phyloP scores from a whole-genome alignment of 2,329 filamentous ascomycete genomes.

The Colletotrichum truncatum region DNA sequence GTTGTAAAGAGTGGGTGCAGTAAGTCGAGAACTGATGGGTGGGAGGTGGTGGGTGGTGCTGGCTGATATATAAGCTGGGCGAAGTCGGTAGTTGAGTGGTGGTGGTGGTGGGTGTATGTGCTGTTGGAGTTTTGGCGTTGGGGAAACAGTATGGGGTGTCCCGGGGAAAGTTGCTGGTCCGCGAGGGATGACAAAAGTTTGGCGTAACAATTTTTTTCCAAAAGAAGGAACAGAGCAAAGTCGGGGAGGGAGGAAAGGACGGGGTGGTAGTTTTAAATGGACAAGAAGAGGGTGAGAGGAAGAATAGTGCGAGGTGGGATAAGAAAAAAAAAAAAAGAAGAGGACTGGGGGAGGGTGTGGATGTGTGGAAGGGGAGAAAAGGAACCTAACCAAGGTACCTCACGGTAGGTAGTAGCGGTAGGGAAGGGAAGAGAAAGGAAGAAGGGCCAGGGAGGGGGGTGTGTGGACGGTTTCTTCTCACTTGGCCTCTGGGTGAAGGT shows the following conservation, averaged over 20 bases:
- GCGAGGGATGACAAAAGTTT: slow-evolving; percentile 25
- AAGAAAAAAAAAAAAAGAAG: slow-evolving; percentile 9
- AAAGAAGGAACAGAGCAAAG: slow-evolving; percentile 19
- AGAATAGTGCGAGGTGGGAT: slow-evolving; percentile 9
- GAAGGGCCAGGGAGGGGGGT: background rate
- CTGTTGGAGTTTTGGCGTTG: slow-evolving; percentile 20
- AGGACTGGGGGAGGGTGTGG: slow-evolving; percentile 16
- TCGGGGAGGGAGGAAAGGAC: slow-evolving; percentile 23
- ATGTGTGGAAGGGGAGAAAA: slow-evolving; percentile 20
- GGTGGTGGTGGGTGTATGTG: background rate
- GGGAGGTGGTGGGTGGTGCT: slow-evolving; percentile 10
- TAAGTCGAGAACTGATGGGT: background rate
- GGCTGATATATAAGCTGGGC: slow-evolving; percentile 21
- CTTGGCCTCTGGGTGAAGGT: background rate
- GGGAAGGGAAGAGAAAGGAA: slow-evolving; percentile 9
- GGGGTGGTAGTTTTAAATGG: slow-evolving; percentile 31
- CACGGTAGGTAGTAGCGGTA: background rate
- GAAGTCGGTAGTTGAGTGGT: background rate
- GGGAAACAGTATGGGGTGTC: slow-evolving; percentile 13
- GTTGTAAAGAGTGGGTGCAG: background rate
- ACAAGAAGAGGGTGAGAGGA: slow-evolving; percentile 6
- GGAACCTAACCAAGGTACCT: background rate
- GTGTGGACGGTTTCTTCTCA: slow-evolving; percentile 6
- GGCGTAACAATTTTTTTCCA: slow-evolving; percentile 28
- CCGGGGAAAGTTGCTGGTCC: slow-evolving; percentile 17